These are phyloP conservation scores for Xylaria sp. DNA, from an alignment of 2,329 filamentous ascomycete species.

Conservation along the genomic window DNA sequence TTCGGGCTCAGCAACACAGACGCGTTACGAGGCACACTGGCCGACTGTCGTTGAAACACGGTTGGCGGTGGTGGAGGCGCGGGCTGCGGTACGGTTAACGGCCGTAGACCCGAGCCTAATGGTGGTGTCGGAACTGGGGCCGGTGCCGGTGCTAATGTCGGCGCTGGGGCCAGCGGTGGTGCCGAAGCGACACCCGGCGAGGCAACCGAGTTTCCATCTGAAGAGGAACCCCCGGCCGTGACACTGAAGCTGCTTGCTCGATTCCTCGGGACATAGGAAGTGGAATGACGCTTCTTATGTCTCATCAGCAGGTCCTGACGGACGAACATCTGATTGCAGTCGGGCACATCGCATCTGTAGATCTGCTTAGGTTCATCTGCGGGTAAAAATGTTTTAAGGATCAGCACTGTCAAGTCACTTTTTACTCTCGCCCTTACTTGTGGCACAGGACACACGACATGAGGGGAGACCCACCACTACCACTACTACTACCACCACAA, in stretches of 20 bases:
- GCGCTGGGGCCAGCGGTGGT: conserved; percentile 33
- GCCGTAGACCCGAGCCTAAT: conserved; percentile 8
- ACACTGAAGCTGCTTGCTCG: conserved; percentile 61
- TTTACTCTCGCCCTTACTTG: too few species aligned
- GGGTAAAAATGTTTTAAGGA: conserved; percentile 36
- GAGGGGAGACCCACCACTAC: conserved; percentile 29
- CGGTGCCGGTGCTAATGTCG: conserved; percentile 2
- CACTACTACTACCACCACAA: neutral
- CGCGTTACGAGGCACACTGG: conserved; percentile 58
- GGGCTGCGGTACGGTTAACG: conserved; percentile 22
- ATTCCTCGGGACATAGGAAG: conserved; percentile 63
- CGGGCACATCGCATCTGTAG: conserved; percentile 78
- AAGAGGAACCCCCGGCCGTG: conserved; percentile 44
- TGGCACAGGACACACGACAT: conserved; percentile 1
- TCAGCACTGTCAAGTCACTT: conserved; percentile 28
- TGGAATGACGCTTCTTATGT: conserved; percentile 73
- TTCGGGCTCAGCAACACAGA: conserved; percentile 59
- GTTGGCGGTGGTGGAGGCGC: conserved; percentile 40
- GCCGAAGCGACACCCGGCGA: conserved; percentile 35
- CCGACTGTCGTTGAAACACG: conserved; percentile 45
- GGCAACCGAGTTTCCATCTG: conserved; percentile 46
- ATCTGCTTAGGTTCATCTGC: conserved; percentile 83
- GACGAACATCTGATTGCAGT: conserved; percentile 81
- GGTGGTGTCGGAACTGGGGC: conserved; percentile 16
- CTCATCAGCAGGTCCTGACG: conserved; percentile 79